phyloP scores from a whole-genome alignment of 2,329 filamentous ascomycete species.

The Allantophomopsis cytisporea region DNA sequence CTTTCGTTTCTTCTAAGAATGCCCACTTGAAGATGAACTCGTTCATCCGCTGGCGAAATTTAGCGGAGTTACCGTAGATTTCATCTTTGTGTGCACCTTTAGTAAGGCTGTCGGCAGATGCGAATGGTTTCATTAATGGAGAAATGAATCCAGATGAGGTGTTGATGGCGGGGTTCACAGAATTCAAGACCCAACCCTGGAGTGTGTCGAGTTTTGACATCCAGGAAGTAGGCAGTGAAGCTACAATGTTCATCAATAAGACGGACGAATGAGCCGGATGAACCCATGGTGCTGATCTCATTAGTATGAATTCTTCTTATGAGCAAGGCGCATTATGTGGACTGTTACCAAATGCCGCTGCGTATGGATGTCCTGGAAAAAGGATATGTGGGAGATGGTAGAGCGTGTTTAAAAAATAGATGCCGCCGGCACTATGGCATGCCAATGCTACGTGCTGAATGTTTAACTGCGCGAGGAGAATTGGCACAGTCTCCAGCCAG shows the following conservation, averaged over 20 bases:
- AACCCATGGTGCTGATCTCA: conserved; percentile 1
- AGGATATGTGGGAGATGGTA: conserved; percentile 19
- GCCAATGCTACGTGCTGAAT: conserved; percentile 24
- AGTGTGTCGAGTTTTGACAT: conserved; percentile 5
- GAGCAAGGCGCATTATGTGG: conserved; percentile 14
- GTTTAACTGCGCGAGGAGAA: conserved; percentile 20
- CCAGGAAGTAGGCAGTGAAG: neutral
- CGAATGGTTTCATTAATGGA: neutral
- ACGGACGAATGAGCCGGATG: neutral
- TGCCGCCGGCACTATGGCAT: conserved; percentile 25
- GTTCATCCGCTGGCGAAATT: neutral
- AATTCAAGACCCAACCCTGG: neutral
- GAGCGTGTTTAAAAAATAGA: conserved; percentile 28
- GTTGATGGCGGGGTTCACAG: neutral
- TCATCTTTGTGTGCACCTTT: conserved; percentile 6
- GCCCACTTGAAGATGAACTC: conserved; percentile 4
- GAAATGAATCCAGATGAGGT: neutral
- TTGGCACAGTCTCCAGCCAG: conserved; percentile 27
- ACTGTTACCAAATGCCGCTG: conserved; percentile 23
- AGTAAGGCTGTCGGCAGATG: conserved; percentile 3
- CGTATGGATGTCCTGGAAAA: conserved; percentile 10
- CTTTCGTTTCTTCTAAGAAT: conserved; percentile 13
- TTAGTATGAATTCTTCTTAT: too few species aligned
- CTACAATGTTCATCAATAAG: neutral
- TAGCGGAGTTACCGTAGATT: conserved; percentile 4